Evolutionary conservation across 768 basidiomycete species (phyloP), one percentile per base, ranked within the genome.

Genomic region (Suillus alpinus): DNA sequence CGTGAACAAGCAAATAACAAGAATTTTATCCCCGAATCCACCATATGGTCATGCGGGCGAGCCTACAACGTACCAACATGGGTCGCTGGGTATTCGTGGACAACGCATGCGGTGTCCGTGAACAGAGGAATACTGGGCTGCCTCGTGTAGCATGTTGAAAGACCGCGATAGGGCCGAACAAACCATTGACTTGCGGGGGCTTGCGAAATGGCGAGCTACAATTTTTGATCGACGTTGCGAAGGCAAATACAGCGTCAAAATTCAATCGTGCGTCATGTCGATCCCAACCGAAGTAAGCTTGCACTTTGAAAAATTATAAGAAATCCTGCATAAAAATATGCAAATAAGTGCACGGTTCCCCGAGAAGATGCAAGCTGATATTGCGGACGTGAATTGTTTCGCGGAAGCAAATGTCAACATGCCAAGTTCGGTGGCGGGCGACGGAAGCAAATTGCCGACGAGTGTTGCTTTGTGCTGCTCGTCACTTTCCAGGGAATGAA

Each of bases 381-480:
- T 53, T 16, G 52, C 16, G 23, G 37, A 18, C 23, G 20, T 53
- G 51, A 52, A 50, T 52, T 52, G 32, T 34, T 26, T 52, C 51
- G 20, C 51, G 51, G 34, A 23, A 23, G 14, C 34, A 53, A 53
- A 53, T 53, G 13, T 36, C n/a, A n/a, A n/a, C n/a, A n/a, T 51
- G 12, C 50, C 50, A 20, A 44, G 43, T 44, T 44, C n/a, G 37
- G 46, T 47, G 16, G 40, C 34, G 20, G 37, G 29, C 16, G 8
- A n/a, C 59, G 49, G 50, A 46, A 51, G 50, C 29, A 58, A 52
- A 61, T 40, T 20, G 23, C 40, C 56, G 40, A 40, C 23, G 40
- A 32, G 8, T 9, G n/a, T 31, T 66, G 66, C 66, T 65, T 66
- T 66, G 62, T 66, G 53, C 57, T 40, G 36, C 29, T 65, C 61